Evolutionary conservation across 345 rosid genomes (phyloP), one percentile per base, ranked within the genome.

Genomic region (Linum usitatissimum): DNA sequence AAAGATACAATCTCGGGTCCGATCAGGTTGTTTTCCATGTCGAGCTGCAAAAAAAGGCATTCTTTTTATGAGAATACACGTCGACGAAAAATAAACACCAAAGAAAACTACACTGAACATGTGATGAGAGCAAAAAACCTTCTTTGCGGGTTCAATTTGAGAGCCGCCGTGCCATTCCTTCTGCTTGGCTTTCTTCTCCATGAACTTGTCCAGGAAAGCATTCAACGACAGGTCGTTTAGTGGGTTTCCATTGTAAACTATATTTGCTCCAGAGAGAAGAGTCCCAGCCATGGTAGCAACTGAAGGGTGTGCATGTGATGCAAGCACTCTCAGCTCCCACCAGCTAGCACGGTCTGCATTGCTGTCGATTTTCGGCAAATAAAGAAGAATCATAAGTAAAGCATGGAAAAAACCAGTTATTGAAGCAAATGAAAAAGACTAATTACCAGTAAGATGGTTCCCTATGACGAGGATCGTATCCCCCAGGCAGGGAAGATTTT

Each of bases 201-300:
- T 93, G 67, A 93, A 90, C 77, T 93, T 93, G 77, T 90, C 97
- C 19, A 93, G 80, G 75, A 90, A 90, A 73, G 96, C 90, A 42
- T 80, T 64, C 54, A 87, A 89, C 20, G 96, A 81, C 36, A 87
- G 73, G 66, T 93, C 97, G 58, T 74, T 79, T 51, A 90, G 65
- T 2, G 97, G 96, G 75, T 93, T 87, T 55, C 97, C 99, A 58
- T 93, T 90, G 77, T 87, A 93, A 48, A 87, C 92, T 45, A 93
- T 87, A 67, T 84, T 77, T 49, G 85, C 81, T 48, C 99, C 94
- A 42, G 97, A 90, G 40, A 90, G 84, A 73, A 93, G 94, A 3
- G 96, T 90, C 71, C 85, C 82, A 6, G 99, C 96, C 97, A 93
- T 93, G 70, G 99, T 86, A 65, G 99, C 83, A 30, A 90, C 99